A percentile compares a stretch with the other conserved stretches of the same genome.
phyloP scores from a whole-genome alignment of 1,284 basidiomycete species.

The Chalciporus sp. region DNA sequence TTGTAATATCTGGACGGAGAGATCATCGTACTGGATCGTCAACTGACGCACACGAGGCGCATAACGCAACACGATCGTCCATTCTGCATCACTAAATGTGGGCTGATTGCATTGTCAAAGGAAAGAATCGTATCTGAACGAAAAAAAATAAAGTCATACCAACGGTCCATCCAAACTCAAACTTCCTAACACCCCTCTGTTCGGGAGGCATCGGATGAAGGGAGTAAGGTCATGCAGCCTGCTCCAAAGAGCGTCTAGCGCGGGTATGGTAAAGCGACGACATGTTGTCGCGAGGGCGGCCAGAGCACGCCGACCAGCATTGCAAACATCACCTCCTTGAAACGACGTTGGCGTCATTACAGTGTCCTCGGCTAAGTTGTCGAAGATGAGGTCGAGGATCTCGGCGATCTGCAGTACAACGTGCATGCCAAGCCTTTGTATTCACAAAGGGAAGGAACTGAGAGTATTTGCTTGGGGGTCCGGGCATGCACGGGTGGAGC shows the following conservation, averaged over 20 bases:
- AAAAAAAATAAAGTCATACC: not conserved
- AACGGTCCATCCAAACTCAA: too few relatives aligned
- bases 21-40: not conserved
- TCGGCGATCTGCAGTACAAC: not conserved
- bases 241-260: conserved; percentile 21
- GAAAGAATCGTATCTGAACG: too few relatives aligned
- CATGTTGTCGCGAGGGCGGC: conserved; percentile 26
- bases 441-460: too few relatives aligned
- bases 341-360: not conserved
- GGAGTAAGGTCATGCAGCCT: conserved; percentile 11
- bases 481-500: too few relatives aligned
- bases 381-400: not conserved
- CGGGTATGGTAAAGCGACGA: conserved; percentile 17
- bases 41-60: conserved; percentile 12
- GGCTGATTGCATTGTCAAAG: too few relatives aligned
- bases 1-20: conserved; percentile 7
- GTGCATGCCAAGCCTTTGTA: too few relatives aligned
- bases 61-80: conserved; percentile 9
- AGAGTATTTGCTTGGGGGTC: too few relatives aligned
- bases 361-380: not conserved
- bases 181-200: too few relatives aligned
- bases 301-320: conserved; percentile 9
- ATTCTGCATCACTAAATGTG: conserved; percentile 6
- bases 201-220: conserved; percentile 11
- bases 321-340: not conserved